Evolutionary conservation across 192 early-diverging fungal genomes (phyloP).

Genomic region (Gigaspora rosea): DNA sequence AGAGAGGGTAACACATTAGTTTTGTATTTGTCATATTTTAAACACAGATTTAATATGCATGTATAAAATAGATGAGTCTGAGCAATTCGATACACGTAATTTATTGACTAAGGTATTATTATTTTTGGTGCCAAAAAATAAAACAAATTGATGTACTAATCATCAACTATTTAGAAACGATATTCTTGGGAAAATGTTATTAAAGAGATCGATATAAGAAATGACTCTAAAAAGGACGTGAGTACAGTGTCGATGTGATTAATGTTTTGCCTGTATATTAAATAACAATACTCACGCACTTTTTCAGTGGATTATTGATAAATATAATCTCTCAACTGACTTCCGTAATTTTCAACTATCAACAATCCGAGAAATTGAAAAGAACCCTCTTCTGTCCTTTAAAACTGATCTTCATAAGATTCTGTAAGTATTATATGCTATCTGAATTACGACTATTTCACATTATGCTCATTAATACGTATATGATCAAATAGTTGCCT

Average conservation of each 20-base stretch:
- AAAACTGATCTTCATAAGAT: not conserved
- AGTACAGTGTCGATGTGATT: not conserved
- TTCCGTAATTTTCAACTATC: not conserved
- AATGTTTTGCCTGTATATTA: not conserved
- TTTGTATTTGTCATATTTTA: too few relatives aligned
- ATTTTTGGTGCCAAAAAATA: not conserved
- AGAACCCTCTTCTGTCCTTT: not conserved
- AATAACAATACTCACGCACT: not conserved
- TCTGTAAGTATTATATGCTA: not conserved
- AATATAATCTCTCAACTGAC: not conserved
- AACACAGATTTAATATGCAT: too few relatives aligned
- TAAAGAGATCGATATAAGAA: not conserved
- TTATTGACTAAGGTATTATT: not conserved
- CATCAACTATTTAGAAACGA: not conserved
- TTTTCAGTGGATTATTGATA: not conserved
- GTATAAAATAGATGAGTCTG: not conserved
- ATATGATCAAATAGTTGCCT: not conserved
- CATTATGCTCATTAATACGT: not conserved
- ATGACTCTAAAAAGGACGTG: not conserved
- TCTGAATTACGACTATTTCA: not conserved
- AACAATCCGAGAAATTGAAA: not conserved
- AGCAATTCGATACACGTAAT: not conserved
- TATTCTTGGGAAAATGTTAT: not conserved
- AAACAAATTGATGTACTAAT: not conserved
- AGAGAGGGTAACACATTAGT: too few relatives aligned